These are phyloP conservation scores for Colletotrichum paranaense DNA, from an alignment of 2,329 filamentous ascomycete genomes.

Conservation along the genomic window DNA sequence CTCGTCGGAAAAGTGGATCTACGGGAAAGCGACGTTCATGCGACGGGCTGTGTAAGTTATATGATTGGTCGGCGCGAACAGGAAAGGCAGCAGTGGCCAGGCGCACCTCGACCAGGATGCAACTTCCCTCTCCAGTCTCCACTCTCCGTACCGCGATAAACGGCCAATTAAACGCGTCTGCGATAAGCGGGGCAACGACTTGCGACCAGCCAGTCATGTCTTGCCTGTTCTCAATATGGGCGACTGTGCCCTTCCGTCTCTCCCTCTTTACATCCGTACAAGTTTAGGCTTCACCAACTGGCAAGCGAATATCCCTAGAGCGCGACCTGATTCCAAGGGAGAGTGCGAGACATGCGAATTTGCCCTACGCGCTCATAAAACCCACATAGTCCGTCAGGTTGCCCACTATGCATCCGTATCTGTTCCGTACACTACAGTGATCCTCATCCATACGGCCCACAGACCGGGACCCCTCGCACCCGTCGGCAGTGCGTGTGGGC, in stretches of 20 bases:
- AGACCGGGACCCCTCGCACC: neutral
- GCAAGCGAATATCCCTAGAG: neutral
- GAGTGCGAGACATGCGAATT: neutral
- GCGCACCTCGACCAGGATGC: conserved; percentile 16
- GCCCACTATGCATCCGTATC: neutral
- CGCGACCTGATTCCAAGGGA: neutral
- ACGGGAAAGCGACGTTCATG: conserved; percentile 20
- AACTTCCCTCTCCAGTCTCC: conserved; percentile 10
- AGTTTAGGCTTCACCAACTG: neutral
- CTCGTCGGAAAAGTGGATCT: neutral
- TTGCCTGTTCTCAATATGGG: too few species aligned
- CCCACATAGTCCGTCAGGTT: too few species aligned
- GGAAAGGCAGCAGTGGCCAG: neutral
- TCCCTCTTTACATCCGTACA: too few species aligned
- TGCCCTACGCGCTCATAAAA: neutral
- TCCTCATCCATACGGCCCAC: neutral
- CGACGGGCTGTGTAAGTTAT: neutral
- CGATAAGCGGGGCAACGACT: neutral
- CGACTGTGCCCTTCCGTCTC: neutral
- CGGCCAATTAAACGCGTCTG: conserved; percentile 30
- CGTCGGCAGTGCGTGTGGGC: conserved; percentile 1
- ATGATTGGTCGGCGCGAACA: conserved; percentile 18
- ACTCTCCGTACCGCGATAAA: neutral
- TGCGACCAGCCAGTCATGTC: neutral
- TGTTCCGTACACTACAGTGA: neutral